Evolutionary conservation across 163 green algal species (phyloP).

Genomic region (Chlorella variabilis): DNA sequence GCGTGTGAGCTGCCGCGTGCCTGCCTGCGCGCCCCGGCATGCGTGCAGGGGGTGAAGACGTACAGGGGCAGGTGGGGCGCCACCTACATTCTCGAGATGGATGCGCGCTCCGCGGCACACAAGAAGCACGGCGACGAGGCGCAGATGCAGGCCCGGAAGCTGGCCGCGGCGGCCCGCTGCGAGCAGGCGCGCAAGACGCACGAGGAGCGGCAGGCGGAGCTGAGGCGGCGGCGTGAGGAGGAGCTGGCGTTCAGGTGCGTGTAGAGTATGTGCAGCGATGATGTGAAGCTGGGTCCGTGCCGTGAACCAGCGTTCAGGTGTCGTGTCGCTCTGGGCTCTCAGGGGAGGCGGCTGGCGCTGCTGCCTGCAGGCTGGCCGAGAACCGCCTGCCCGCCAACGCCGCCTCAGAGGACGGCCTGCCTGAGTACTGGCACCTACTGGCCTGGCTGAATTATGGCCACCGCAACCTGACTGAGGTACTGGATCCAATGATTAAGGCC

Average conservation of each 20-base stretch:
- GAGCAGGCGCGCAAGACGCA: not conserved
- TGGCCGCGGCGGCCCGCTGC: not conserved
- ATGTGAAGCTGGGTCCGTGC: too few relatives aligned
- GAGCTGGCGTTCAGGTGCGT: not conserved
- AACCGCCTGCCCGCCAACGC: not conserved
- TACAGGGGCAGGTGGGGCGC: not conserved
- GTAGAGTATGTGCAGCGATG: too few relatives aligned
- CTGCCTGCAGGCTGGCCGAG: constrained; percentile 8
- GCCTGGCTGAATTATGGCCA: not conserved
- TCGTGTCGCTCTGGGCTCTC: too few relatives aligned
- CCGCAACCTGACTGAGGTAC: not conserved
- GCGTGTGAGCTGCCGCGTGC: too few relatives aligned
- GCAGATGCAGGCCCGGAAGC: not conserved
- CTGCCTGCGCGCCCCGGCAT: too few relatives aligned
- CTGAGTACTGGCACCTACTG: not conserved
- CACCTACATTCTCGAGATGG: too few relatives aligned
- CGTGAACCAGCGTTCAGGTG: too few relatives aligned
- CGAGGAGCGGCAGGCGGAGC: not conserved
- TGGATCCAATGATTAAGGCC: not conserved
- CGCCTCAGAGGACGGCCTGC: not conserved
- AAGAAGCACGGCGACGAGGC: constrained; percentile 14
- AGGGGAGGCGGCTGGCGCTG: too few relatives aligned
- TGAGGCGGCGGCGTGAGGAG: not conserved
- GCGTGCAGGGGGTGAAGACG: not conserved
- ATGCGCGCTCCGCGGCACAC: too few relatives aligned